These are phyloP conservation scores for Whalleya microplaca DNA, from an alignment of 2,329 filamentous ascomycete species.

Conservation along the genomic window DNA sequence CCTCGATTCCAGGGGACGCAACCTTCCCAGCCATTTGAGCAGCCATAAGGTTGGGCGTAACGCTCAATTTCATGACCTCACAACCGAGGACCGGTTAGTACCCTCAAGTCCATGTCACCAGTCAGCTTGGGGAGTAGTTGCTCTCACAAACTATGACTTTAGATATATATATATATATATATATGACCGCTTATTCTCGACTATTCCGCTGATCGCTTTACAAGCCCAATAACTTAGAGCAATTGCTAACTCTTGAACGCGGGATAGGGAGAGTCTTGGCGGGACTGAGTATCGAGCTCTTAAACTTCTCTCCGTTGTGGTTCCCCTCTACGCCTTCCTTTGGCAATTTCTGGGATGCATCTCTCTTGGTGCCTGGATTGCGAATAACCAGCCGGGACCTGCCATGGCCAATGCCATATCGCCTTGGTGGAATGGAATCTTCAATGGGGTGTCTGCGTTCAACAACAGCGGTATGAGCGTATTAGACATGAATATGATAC, in stretches of 20 bases:
- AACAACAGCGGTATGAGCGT: slow-evolving; percentile 74
- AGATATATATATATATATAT: background rate
- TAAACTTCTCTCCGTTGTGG: slow-evolving; percentile 59
- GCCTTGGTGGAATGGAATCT: slow-evolving; percentile 71
- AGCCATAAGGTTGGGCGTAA: slow-evolving; percentile 43
- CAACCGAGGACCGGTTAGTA: slow-evolving; percentile 28
- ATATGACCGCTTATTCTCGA: background rate
- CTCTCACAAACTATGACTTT: background rate
- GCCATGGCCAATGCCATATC: slow-evolving; percentile 61
- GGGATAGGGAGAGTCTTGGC: slow-evolving; percentile 54
- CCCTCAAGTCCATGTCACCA: background rate
- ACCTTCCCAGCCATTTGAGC: slow-evolving; percentile 38
- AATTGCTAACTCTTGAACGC: slow-evolving; percentile 45
- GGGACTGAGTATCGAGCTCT: slow-evolving; percentile 68
- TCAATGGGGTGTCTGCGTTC: slow-evolving; percentile 70
- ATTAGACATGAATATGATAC: slow-evolving; percentile 67
- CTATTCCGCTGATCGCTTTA: background rate
- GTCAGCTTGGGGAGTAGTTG: background rate
- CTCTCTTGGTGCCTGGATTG: slow-evolving; percentile 61
- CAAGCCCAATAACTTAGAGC: background rate
- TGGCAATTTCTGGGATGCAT: slow-evolving; percentile 51
- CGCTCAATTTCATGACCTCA: slow-evolving; percentile 32
- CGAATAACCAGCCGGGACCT: slow-evolving; percentile 51
- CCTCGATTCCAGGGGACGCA: slow-evolving; percentile 2
- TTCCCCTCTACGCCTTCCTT: slow-evolving; percentile 62